Evolutionary conservation across 2,329 filamentous ascomycete species (phyloP), one percentile per base, ranked within the genome.

Genomic region (Dendryphion nanum): DNA sequence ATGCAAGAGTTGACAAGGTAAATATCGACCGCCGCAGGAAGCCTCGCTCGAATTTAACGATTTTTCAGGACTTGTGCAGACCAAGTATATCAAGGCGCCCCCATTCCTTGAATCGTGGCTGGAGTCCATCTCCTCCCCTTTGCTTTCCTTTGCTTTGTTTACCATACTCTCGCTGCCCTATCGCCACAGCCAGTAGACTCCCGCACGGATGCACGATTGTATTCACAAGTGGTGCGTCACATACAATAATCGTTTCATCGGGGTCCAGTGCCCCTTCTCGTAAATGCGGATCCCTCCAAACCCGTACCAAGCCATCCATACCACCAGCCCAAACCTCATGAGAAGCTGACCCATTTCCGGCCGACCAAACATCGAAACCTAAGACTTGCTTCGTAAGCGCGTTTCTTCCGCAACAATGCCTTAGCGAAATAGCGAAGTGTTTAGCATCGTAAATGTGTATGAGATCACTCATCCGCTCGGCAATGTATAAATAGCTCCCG

Each of bases 301-400:
- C 63, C 40, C 75, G 66, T 38, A 78, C 66, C 14, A 49, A 51
- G 0, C 81, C 80, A 64, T 83, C 79, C 1, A 59, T 70, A 0
- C 78, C 79, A 7, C 81, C 81, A 31, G 66, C 71, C 78, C 78
- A 82, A 15, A 83, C 60, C 50, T 82, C 76, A 48, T 74, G 69
- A 6, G 67, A 63, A 2, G 41, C 44, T 23, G 49, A 44, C 8
- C 58, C 63, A 4, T 15, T 59, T 31, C 35, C 61, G 32, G 44
- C 59, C 29, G 45, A 53, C 43, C 68, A 64, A 4, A 82, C 50
- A 55, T 82, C 77, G 18, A 81, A 68, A 2, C 73, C 72, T 40
- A 83, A 55, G n/a, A 72, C 69, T 60, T 82, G 78, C 33, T 75
- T 76, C 2, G 77, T 79, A 6, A 60, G 23, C 5, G 70, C 71